Conservation (phyloP, 495 filamentous ascomycete species). For the Neurospora sp. region DNA sequence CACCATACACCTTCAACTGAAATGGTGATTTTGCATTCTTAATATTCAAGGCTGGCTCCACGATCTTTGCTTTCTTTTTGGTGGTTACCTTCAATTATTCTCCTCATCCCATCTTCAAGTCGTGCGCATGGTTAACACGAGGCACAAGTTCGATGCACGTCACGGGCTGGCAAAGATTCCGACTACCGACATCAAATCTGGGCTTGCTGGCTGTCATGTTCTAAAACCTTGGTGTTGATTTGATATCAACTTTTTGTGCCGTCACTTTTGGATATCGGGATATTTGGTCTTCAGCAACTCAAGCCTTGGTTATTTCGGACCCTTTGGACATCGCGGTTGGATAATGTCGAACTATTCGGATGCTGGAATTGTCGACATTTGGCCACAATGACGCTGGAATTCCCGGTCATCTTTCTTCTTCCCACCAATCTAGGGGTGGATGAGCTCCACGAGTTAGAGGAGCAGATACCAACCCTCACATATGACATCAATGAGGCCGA, state of each 20-base stretch:
- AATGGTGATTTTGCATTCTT: background rate
- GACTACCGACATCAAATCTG: background rate
- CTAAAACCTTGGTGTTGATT: background rate
- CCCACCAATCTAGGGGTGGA: constrained; percentile 55
- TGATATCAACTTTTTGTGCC: background rate
- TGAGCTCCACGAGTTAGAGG: constrained; percentile 52
- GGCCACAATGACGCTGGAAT: constrained; percentile 19
- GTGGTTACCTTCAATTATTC: background rate
- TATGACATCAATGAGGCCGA: constrained; percentile 63
- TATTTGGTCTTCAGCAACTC: background rate
- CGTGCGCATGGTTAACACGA: background rate
- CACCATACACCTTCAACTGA: background rate
- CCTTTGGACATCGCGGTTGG: background rate
- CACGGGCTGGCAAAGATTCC: background rate
- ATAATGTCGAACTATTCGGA: background rate
- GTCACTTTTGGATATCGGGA: background rate
- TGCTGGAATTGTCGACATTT: background rate
- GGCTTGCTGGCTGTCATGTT: background rate
- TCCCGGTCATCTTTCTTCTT: constrained; percentile 69
- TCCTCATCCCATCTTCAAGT: background rate
- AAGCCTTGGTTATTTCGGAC: background rate
- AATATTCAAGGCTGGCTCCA: background rate
- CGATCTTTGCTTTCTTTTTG: background rate
- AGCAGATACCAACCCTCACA: constrained; percentile 54
- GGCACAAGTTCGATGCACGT: background rate